A percentile compares a stretch with the other conserved stretches of the same genome.
Conservation (phyloP, 179 eudicot species). For the Drosera spatulata region DNA sequence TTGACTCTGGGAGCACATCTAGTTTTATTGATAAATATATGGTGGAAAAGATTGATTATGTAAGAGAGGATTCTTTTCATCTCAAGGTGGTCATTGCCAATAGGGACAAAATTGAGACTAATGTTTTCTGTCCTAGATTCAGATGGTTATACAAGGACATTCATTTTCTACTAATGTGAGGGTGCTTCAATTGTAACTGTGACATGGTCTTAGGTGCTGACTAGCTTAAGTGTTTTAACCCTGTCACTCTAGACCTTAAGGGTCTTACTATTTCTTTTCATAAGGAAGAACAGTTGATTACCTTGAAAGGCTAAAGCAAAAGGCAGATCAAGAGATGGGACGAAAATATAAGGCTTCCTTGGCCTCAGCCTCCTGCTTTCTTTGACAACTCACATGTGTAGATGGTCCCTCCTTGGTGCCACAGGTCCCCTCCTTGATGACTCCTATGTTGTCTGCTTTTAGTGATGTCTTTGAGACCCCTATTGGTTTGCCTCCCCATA, state of each 20-base stretch:
- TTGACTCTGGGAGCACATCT: neutral
- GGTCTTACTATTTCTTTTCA: neutral
- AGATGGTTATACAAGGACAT: slow-evolving; percentile 3
- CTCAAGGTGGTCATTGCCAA: slow-evolving; percentile 1
- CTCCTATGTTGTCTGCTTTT: too few relatives aligned
- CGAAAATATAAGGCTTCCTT: too few relatives aligned
- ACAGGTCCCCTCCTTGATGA: too few relatives aligned
- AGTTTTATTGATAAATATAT: neutral
- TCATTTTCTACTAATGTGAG: neutral
- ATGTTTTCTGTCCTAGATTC: neutral
- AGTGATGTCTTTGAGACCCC: neutral
- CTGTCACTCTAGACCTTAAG: neutral
- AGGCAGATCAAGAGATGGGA: too few relatives aligned
- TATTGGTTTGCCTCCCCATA: neutral
- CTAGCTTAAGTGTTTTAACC: neutral
- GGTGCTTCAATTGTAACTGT: neutral
- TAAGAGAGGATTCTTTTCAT: neutral
- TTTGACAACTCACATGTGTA: too few relatives aligned
- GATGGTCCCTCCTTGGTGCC: too few relatives aligned
- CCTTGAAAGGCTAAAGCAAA: neutral
- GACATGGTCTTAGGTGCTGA: neutral
- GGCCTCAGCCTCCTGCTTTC: too few relatives aligned
- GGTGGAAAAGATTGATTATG: neutral
- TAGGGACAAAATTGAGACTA: neutral
- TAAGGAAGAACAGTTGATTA: neutral